Conservation (phyloP, 768 basidiomycete species). For the Lepiota venenata region DNA sequence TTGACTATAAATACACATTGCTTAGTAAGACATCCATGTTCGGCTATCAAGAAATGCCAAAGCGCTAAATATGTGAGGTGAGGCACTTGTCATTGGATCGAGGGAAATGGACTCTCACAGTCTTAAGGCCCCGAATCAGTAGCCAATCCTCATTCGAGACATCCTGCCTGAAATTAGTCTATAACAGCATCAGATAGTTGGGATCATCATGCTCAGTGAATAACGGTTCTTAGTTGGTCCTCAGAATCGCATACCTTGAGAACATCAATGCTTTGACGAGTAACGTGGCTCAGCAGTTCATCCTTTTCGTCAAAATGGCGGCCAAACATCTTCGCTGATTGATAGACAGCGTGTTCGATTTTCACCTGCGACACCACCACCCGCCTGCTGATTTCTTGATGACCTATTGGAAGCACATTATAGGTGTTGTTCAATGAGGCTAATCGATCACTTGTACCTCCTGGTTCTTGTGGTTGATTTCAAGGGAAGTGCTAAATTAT, state of each 20-base stretch:
- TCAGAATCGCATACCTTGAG: conserved; percentile 63
- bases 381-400: conserved; percentile 94
- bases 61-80: conserved; percentile 21
- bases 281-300: conserved; percentile 87
- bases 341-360: conserved; percentile 96
- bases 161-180: conserved; percentile 87
- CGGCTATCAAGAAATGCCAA: conserved; percentile 25
- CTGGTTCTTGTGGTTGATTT: conserved; percentile 91
- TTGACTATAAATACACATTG: conserved; percentile 6
- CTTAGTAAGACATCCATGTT: conserved; percentile 12
- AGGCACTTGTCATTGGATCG: neutral
- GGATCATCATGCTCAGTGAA: conserved; percentile 1
- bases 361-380: conserved; percentile 96
- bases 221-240: neutral
- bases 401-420: conserved; percentile 40
- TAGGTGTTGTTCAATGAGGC: conserved; percentile 1
- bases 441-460: conserved; percentile 49
- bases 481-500: conserved; percentile 76
- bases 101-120: conserved; percentile 41
- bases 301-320: conserved; percentile 97
- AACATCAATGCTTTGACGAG: conserved; percentile 91
- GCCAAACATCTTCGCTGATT: conserved; percentile 93
- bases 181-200: conserved; percentile 9
- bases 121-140: conserved; percentile 85
- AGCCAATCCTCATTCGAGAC: conserved; percentile 91